phyloP scores from a whole-genome alignment of 2,329 filamentous ascomycete species.

The Hypoxylon sp. region DNA sequence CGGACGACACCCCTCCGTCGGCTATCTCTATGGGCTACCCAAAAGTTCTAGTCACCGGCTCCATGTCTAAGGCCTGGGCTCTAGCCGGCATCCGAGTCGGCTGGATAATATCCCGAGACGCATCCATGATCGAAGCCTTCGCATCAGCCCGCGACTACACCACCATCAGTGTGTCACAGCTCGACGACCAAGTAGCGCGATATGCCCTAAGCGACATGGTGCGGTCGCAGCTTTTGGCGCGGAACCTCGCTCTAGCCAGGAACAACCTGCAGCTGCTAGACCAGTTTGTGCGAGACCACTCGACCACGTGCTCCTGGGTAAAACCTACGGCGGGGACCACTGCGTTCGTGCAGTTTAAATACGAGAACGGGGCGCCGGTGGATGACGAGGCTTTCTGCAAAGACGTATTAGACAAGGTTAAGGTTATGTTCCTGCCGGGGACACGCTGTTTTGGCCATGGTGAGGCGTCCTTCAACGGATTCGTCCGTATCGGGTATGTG shows the following conservation, averaged over 20 bases:
- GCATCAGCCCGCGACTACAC: constrained; percentile 83
- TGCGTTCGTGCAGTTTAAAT: constrained; percentile 79
- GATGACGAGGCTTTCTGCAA: constrained; percentile 82
- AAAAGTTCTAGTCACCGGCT: constrained; percentile 80
- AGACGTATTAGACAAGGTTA: constrained; percentile 76
- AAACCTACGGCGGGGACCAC: constrained; percentile 85
- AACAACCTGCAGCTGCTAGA: constrained; percentile 74
- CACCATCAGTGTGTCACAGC: constrained; percentile 85
- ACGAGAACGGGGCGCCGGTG: constrained; percentile 69
- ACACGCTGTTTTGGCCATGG: constrained; percentile 77
- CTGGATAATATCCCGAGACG: constrained; percentile 81
- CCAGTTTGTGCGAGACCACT: constrained; percentile 73
- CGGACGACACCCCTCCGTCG: constrained; percentile 71
- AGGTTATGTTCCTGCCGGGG: constrained; percentile 82
- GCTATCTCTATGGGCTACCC: constrained; percentile 79
- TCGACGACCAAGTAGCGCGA: constrained; percentile 84
- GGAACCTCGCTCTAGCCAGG: constrained; percentile 74
- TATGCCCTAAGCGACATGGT: constrained; percentile 75
- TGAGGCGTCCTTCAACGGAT: constrained; percentile 71
- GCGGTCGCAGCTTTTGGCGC: constrained; percentile 61
- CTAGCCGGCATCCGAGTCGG: constrained; percentile 86
- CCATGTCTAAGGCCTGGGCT: constrained; percentile 88
- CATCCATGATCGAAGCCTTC: constrained; percentile 73
- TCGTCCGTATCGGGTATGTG: constrained; percentile 83
- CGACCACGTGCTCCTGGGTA: constrained; percentile 74